Evolutionary conservation across 164 flowering plant genomes (phyloP), one percentile per base, ranked within the genome.

Genomic region (Echeveria elegans): DNA sequence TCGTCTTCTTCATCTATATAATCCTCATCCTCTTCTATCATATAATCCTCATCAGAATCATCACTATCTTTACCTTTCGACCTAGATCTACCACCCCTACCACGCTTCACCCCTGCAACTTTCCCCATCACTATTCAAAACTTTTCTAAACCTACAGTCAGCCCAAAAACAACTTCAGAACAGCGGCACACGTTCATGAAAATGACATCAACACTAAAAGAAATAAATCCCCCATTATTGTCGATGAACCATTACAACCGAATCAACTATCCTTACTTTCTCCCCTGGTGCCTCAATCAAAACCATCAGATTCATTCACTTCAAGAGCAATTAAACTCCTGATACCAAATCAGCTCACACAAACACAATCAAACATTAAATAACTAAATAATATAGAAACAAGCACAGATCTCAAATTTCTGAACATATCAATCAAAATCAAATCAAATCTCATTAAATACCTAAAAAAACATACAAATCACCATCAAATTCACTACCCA

Each of bases 41-140:
- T 83, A 69, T 82, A 89, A 78, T 94, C 98, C 79, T 89, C 95
- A 74, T 94, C 99, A 1, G 97, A 91, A 74, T 80, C 93, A 77
- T 90, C 98, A 4, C 90, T 84, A 65, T 71, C 81, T 68, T 71
- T 68, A 41, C 76, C 73, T 40, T 59, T 71, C 5, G 67, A 66
- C 52, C 67, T 50, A 66, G 66, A 47, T 72, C 73, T 77, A 70
- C 68, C 80, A 75, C 76, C 81, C 19, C 59, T 34, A 60, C 70
- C 74, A 1, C 72, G 58, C 70, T 71, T 81, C 63, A 37, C 78
- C 73, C 37, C 37, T 34, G 37, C 37, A 34, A 34, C 37, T 84
- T 68, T 76, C 78, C 78, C 79, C 79, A 85, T 77, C 73, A 82
- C 69, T 50, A 5, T 5, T 7, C 21, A 4, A 11, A 8, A 9